These are phyloP conservation scores for Kwoniella shandongensis DNA, from an alignment of 768 basidiomycete genomes.

Conservation along the genomic window DNA sequence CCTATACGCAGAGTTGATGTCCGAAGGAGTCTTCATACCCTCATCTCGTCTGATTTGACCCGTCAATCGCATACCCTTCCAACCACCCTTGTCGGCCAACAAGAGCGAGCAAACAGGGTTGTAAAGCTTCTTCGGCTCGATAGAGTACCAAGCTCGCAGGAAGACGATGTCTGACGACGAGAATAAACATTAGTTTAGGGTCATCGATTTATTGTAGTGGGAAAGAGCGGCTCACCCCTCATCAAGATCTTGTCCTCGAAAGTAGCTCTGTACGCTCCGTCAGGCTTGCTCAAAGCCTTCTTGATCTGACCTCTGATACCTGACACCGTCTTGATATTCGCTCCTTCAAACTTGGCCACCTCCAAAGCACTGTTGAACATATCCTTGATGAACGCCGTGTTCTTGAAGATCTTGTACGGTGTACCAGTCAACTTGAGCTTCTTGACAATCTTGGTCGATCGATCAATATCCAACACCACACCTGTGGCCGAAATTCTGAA, in stretches of 20 bases:
- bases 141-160: slow-evolving; percentile 92
- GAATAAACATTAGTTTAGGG: too few species aligned
- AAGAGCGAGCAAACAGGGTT: slow-evolving; percentile 92
- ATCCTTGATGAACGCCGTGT: slow-evolving; percentile 95
- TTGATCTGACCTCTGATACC: slow-evolving; percentile 96
- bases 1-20: slow-evolving; percentile 86
- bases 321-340: slow-evolving; percentile 90
- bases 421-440: slow-evolving; percentile 94
- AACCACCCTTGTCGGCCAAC: slow-evolving; percentile 73
- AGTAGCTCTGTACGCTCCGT: slow-evolving; percentile 91
- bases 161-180: slow-evolving; percentile 86
- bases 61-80: slow-evolving; percentile 94
- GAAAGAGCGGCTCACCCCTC: slow-evolving; percentile 90
- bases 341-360: slow-evolving; percentile 98
- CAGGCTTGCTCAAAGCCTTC: slow-evolving; percentile 90
- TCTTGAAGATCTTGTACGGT: slow-evolving; percentile 98
- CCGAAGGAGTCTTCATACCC: slow-evolving; percentile 73
- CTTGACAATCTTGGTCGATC: slow-evolving; percentile 92
- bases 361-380: slow-evolving; percentile 94
- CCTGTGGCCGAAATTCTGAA: slow-evolving; percentile 93
- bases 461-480: slow-evolving; percentile 89
- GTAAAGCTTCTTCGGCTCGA: slow-evolving; percentile 92
- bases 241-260: slow-evolving; percentile 97
- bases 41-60: slow-evolving; percentile 87
- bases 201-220: too few species aligned